Evolutionary conservation across 2,329 filamentous ascomycete species (phyloP).

Genomic region (Neopestalotiopsis sp.): DNA sequence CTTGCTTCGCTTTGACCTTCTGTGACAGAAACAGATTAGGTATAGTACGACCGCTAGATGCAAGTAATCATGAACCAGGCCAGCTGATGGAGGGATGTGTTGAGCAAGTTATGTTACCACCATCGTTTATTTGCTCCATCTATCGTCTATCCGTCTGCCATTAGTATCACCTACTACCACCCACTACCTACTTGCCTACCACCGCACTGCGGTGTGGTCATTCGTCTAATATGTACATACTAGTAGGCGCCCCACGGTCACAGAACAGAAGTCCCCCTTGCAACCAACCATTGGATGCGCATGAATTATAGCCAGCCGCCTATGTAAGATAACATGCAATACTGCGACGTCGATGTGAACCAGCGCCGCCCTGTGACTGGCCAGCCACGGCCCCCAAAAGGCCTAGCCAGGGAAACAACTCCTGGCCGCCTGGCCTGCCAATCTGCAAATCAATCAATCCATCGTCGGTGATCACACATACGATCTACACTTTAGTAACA

Average conservation of each 20-base stretch:
- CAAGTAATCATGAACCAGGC: background rate
- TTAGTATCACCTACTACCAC: too few relatives aligned
- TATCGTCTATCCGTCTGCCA: too few relatives aligned
- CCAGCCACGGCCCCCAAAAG: background rate
- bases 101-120: background rate
- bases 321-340: slow-evolving; percentile 2
- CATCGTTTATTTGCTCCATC: background rate
- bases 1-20: background rate
- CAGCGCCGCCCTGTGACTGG: background rate
- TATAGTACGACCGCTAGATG: background rate
- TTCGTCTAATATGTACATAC: background rate
- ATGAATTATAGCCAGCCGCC: background rate
- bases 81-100: too few relatives aligned
- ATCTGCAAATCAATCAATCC: slow-evolving; percentile 10
- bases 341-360: background rate
- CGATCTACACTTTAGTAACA: slow-evolving; percentile 6
- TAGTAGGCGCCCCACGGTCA: background rate
- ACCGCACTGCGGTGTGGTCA: background rate
- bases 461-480: slow-evolving; percentile 10
- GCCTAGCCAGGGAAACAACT: slow-evolving; percentile 1
- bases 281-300: background rate
- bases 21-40: background rate
- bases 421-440: background rate
- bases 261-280: background rate
- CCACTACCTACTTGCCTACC: background rate